Evolutionary conservation across 768 basidiomycete species (phyloP), one percentile per base, ranked within the genome.

Genomic region (Piloderma croceum): DNA sequence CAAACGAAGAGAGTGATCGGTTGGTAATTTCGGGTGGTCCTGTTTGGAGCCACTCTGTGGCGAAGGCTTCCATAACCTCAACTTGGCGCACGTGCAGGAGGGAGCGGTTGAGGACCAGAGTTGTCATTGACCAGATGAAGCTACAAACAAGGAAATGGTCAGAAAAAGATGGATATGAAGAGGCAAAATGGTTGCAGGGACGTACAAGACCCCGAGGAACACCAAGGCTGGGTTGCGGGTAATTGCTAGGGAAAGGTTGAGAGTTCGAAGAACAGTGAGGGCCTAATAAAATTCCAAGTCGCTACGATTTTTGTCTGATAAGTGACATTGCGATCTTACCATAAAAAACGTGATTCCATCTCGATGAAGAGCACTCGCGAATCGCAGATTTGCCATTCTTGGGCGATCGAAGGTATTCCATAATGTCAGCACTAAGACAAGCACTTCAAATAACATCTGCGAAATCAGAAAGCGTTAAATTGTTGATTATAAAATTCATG

Each of bases 351-450:
- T 24, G 11, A 65, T 49, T 12, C 67, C 64, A 46, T 67, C 64
- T 5, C 58, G 46, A 35, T 61, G 50, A 3, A 69, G 59, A 4
- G 59, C 52, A 21, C 50, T 46, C 24, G 48, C 44, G 13, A 69
- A 44, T 1, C 52, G 56, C 18, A 51, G 43, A 19, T 56, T 37
- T 13, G 52, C 45, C 4, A 46, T 38, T 5, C 60, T 58, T 5
- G 68, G 67, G 2, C 57, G 49, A 24, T 61, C 61, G 15, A 67
- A 42, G 1, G 65, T 65, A 43, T 66, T 65, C 39, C 60, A 60
- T 22, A 50, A 44, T 1, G 56, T 61, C 9, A 59, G 54, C 7
- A 49, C 21, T 6, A 69, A 47, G 2, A 68, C 62, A 29, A 56
- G 36, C 12, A 60, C 15, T 41, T 65, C 67, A 36, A 66, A 66